Percentiles rank a stretch among this genome's conserved stretches.
Conservation (phyloP, 352 stramenopile species). For the Lagenidium giganteum region DNA sequence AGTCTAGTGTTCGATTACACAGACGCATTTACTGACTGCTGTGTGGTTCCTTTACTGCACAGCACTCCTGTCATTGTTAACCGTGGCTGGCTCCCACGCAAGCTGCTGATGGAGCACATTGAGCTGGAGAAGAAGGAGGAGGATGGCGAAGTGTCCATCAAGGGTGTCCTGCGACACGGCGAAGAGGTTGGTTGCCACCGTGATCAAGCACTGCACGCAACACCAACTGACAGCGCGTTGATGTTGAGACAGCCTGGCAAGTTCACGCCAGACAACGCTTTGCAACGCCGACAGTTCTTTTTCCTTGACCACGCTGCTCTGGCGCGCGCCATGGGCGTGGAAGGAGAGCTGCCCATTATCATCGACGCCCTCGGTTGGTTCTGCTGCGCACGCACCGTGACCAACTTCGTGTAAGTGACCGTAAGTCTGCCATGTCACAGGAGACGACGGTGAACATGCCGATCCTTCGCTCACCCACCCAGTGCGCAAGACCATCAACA, state of each 20-base stretch:
- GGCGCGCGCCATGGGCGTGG: conserved; percentile 67
- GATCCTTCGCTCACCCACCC: conserved; percentile 45
- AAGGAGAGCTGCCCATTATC: conserved; percentile 62
- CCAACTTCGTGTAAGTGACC: no score
- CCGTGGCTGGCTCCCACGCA: conserved; percentile 74
- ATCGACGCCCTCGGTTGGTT: conserved; percentile 62
- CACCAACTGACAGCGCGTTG: background rate
- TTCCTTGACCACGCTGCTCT: conserved; percentile 79
- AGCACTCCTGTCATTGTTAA: conserved; percentile 85
- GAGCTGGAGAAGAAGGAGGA: conserved; percentile 50
- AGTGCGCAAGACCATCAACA: conserved; percentile 68
- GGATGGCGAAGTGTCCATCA: conserved; percentile 37
- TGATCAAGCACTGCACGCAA: background rate
- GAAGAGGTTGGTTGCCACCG: conserved; percentile 59
- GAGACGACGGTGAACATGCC: conserved; percentile 20
- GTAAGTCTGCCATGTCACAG: conserved; percentile 18
- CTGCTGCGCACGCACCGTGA: background rate
- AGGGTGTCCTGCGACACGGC: conserved; percentile 73
- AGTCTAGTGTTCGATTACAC: background rate
- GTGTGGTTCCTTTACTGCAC: background rate
- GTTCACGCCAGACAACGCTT: conserved; percentile 80
- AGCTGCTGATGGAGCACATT: conserved; percentile 72
- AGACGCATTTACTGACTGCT: conserved; percentile 1
- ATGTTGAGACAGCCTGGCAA: conserved; percentile 48
- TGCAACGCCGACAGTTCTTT: conserved; percentile 72